These are phyloP conservation scores for Chlamydomonas asymmetrica DNA, from an alignment of 139 green algal genomes.

Conservation along the genomic window DNA sequence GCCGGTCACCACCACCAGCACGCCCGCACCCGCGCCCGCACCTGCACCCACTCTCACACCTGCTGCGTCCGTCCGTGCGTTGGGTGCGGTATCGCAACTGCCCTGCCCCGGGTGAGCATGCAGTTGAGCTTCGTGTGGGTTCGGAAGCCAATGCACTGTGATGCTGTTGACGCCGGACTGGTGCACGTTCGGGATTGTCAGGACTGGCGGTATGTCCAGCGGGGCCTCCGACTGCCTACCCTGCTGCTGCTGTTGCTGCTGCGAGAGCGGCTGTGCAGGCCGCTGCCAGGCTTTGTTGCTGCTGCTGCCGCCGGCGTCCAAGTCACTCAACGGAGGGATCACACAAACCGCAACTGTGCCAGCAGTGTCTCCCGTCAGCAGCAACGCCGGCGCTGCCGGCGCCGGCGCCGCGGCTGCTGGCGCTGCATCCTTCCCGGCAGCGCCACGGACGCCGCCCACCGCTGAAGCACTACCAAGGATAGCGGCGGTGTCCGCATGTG, in stretches of 20 bases:
- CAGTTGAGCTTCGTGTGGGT: no score
- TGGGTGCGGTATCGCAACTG: background rate
- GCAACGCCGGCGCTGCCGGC: background rate
- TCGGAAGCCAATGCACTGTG: no score
- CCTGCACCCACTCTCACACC: background rate
- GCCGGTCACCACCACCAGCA: slow-evolving; percentile 11
- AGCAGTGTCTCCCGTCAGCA: slow-evolving; percentile 11
- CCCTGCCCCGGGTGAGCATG: no score
- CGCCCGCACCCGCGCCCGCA: background rate
- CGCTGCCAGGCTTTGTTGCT: no score
- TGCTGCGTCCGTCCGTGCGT: background rate
- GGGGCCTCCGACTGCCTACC: background rate
- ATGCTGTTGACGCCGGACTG: slow-evolving; percentile 22
- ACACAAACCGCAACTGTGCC: slow-evolving; percentile 19
- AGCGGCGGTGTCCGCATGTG: background rate
- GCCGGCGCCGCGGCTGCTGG: background rate
- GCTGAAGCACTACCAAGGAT: background rate
- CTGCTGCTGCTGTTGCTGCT: background rate
- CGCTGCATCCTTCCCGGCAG: background rate
- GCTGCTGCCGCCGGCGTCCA: background rate
- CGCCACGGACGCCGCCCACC: background rate
- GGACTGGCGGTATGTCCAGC: background rate
- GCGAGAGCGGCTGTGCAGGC: background rate
- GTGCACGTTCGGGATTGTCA: slow-evolving; percentile 10
- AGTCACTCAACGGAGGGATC: no score